Base-by-base conservation (phyloP, 176 grass and related monocot genomes). In the Triticum timopheevii region DNA sequence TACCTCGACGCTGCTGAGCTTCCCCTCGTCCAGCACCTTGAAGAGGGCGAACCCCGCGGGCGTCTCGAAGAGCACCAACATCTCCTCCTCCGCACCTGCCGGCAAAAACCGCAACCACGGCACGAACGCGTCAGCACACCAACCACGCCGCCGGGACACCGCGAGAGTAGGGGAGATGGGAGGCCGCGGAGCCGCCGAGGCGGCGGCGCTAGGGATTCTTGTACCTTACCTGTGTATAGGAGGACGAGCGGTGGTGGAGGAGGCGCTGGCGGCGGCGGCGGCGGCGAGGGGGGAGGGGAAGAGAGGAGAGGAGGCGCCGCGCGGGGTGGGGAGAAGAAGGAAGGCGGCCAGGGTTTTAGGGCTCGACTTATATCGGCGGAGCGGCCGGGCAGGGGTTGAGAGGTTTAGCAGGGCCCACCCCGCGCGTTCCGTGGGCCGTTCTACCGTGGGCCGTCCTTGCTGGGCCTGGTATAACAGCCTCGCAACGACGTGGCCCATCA, bases 11-110 rank as follows among this genome's bases (percentile, higher is more conserved):
- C 91, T 84, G 73, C 83, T 61, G 78, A 97, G 90, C 87, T 97
- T 97, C n/a, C 91, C 92, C 89, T 97, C 90, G 35, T 97, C 85
- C 36, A 97, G 87, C 76, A 97, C 95, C 88, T 97, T 97, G 76
- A 97, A 97, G 20, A 97, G 91, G 54, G 95, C 92, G 71, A 97
- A 97, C 36, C 95, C 95, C 82, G 95, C 95, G 19, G 95, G 95
- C 13, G 95, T 97, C 74, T 97, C 95, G 74, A 97, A 97, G 52
- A 97, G 73, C 69, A 92, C 95, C 70, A 97, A 61, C 95, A 97
- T 94, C 83, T 87, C 73, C 65, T 39, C 82, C 73, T 72, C 24
- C 50, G 17, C 58, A 24, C 79, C 44, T 54, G 10, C 27, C 31
- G 1, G 12, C 56, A 27, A 28, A 22, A 7, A 30, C 6, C 16